Percentiles rank a stretch among this genome's conserved stretches.
Conservation (phyloP, 225 moss, liverwort and hornwort species). For the Ulota crispa region DNA sequence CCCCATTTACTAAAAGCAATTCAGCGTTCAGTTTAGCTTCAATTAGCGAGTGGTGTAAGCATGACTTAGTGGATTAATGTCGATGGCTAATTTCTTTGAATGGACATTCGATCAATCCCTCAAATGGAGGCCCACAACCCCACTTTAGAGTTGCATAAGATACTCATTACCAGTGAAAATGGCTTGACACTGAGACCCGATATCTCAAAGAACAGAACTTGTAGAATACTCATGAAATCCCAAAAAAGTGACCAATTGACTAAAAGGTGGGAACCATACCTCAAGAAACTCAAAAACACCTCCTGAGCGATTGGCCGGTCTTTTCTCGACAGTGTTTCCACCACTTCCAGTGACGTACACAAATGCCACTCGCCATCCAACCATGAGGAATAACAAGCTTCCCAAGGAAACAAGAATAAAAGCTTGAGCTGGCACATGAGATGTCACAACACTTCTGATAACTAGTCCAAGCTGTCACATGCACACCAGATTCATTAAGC, state of each 20-base stretch:
- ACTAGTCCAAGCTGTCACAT: slow-evolving; percentile 73
- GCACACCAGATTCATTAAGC: slow-evolving; percentile 22
- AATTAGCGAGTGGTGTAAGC: background rate
- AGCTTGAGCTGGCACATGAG: slow-evolving; percentile 77
- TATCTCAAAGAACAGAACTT: background rate
- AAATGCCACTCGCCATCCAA: slow-evolving; percentile 86
- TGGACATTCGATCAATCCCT: background rate
- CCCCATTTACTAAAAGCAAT: background rate
- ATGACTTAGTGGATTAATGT: background rate
- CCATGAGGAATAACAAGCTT: slow-evolving; percentile 85
- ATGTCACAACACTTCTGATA: slow-evolving; percentile 73
- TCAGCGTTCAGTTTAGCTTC: background rate
- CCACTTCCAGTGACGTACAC: slow-evolving; percentile 71
- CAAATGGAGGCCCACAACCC: background rate
- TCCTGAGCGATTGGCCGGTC: slow-evolving; percentile 65
- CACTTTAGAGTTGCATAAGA: background rate
- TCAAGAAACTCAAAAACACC: slow-evolving; percentile 81
- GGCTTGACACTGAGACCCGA: background rate
- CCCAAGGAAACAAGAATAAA: slow-evolving; percentile 86
- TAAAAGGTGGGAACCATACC: slow-evolving; percentile 32
- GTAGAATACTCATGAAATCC: background rate
- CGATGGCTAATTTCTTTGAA: background rate
- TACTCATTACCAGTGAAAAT: background rate
- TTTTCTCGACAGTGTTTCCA: slow-evolving; percentile 44
- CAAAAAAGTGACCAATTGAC: background rate